Percentiles rank a stretch among this genome's conserved stretches.
These are phyloP conservation scores for Mycena capillaripes DNA, from an alignment of 768 basidiomycete species.

Conservation along the genomic window DNA sequence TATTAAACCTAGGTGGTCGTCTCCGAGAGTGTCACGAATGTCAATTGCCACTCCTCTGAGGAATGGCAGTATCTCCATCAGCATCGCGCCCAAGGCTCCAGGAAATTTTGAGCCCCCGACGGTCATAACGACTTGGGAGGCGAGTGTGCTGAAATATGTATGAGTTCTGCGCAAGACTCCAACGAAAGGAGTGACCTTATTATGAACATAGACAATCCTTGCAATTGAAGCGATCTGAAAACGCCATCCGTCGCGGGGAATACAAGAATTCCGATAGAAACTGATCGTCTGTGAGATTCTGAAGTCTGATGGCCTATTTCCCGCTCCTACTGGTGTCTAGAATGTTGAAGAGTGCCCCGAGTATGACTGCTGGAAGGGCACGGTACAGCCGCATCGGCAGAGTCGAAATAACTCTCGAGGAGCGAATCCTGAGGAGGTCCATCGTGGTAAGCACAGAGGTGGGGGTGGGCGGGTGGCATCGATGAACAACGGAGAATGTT, in stretches of 20 bases:
- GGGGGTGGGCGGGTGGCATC: too few species aligned
- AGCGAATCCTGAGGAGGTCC: slow-evolving; percentile 24
- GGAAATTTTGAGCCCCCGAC: slow-evolving; percentile 43
- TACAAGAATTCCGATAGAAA: slow-evolving; percentile 39
- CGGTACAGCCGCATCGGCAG: slow-evolving; percentile 37
- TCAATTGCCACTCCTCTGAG: slow-evolving; percentile 36
- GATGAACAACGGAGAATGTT: too few species aligned
- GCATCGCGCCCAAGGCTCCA: slow-evolving; percentile 39
- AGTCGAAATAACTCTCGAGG: slow-evolving; percentile 14
- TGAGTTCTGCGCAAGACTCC: neutral
- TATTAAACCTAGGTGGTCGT: slow-evolving; percentile 39
- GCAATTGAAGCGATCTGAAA: slow-evolving; percentile 37
- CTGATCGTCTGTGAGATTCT: slow-evolving; percentile 12
- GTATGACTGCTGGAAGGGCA: slow-evolving; percentile 39
- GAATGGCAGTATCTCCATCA: slow-evolving; percentile 43
- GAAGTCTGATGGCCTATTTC: neutral
- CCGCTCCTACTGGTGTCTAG: slow-evolving; percentile 32
- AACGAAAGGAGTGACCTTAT: slow-evolving; percentile 31
- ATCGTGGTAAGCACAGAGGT: slow-evolving; percentile 12
- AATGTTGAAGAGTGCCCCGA: slow-evolving; percentile 39
- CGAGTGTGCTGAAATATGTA: slow-evolving; percentile 27
- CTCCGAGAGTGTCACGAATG: slow-evolving; percentile 37
- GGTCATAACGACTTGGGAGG: slow-evolving; percentile 39
- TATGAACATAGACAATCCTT: slow-evolving; percentile 41
- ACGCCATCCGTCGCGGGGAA: slow-evolving; percentile 36